Evolutionary conservation across 345 rosid species (phyloP), one percentile per base, ranked within the genome.

Genomic region (Barbarea vulgaris): DNA sequence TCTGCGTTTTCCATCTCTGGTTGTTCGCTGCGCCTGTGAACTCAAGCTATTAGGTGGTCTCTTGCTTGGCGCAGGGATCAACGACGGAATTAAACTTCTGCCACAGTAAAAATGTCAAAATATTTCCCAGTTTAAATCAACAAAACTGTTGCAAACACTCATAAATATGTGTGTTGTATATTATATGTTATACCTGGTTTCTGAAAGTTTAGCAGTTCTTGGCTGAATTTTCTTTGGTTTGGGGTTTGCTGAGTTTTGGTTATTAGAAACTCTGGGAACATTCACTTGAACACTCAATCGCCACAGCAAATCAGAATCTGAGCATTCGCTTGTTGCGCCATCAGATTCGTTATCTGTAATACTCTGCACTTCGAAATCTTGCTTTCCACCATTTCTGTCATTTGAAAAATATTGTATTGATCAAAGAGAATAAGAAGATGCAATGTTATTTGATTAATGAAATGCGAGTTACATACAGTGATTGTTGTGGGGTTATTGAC

Each of bases 61-160:
- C 85, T 83, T 83, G 42, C 87, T 74, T 9, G 91, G 88, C 12
- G 91, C 88, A 47, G 91, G 93, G 42, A 86, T 86, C 76, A 85
- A 71, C 37, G 96, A 84, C 41, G 97, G 99, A 54, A 89, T 85
- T 47, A 84, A 44, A 65, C 93, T 90, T 90, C 93, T 87, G 80
- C 24, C 51, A 9, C 68, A 66, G 62, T 4, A 60, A 57, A 55
- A 33, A 66, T 53, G 34, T 27, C 58, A 47, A 11, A 64, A 19
- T 13, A 42, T 0, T 6, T 55, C 34, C 2, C 4, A 6, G 1
- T 47, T 47, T 48, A 34, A 21, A 25, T 36, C 76, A 51, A 13
- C 22, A 55, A 21, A 37, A 0, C 9, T 52, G 59, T 27, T 60
- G 52, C 64, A 60, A 24, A 39, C 3, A 15, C 21, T 62, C 4